A percentile compares a stretch with the other conserved stretches of the same genome.
phyloP scores from a whole-genome alignment of 176 grass and related monocot genomes.

The Pontederia paniculata region DNA sequence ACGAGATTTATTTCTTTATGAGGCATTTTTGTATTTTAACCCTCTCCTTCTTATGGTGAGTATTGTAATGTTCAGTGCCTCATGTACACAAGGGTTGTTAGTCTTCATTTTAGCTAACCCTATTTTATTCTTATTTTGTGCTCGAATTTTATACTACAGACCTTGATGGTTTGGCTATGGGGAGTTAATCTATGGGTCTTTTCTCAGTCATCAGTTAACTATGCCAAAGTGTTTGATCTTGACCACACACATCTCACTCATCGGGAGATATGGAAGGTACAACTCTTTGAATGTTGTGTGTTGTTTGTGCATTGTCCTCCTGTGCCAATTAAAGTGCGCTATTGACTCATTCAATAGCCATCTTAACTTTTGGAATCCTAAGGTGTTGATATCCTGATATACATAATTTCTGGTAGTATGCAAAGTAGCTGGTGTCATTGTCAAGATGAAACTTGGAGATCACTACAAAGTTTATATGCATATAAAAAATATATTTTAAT shows the following conservation, averaged over 20 bases:
- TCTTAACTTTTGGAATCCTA: no score
- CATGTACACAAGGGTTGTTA: background rate
- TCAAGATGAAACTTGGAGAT: no score
- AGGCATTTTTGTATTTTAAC: slow-evolving; percentile 94
- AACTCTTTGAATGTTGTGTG: background rate
- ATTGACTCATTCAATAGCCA: no score
- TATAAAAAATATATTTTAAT: no score
- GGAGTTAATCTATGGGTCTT: slow-evolving; percentile 96
- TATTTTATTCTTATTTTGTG: background rate
- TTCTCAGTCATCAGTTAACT: slow-evolving; percentile 69
- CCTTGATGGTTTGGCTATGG: slow-evolving; percentile 98
- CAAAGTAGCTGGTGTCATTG: no score
- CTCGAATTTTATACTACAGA: slow-evolving; percentile 39
- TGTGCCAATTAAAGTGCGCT: no score
- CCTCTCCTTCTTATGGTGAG: slow-evolving; percentile 88
- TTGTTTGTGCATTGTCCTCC: background rate
- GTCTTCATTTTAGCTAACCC: background rate
- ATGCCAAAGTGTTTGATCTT: slow-evolving; percentile 90
- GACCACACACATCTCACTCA: slow-evolving; percentile 72
- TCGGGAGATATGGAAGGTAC: slow-evolving; percentile 93
- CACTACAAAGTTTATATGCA: no score
- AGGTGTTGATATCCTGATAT: no score
- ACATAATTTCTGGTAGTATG: no score
- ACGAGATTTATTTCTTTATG: no score
- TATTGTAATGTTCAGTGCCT: background rate